phyloP scores from a whole-genome alignment of 768 basidiomycete species.

The Melanogaster broomeanus region DNA sequence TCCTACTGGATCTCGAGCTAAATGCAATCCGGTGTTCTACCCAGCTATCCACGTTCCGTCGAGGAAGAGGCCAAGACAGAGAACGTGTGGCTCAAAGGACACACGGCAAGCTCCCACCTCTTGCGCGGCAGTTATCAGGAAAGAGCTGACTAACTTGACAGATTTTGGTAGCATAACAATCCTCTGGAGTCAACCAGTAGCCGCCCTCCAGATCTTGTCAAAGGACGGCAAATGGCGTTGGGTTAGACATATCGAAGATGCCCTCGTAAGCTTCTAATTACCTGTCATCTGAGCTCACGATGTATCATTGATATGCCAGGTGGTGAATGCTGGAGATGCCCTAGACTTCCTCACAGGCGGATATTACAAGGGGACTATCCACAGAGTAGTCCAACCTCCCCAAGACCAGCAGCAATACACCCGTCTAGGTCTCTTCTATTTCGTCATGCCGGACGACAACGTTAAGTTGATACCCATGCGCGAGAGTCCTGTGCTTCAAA shows the following conservation, averaged over 20 bases:
- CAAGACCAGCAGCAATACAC: constrained; percentile 49
- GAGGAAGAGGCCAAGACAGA: constrained; percentile 53
- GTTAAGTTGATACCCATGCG: constrained; percentile 45
- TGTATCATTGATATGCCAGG: constrained; percentile 34
- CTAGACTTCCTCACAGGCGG: constrained; percentile 64
- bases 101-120: constrained; percentile 35
- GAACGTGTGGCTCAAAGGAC: constrained; percentile 62
- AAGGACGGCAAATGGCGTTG: constrained; percentile 56
- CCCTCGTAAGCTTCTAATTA: constrained; percentile 41
- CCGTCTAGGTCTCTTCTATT: constrained; percentile 62
- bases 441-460: constrained; percentile 51
- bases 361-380: constrained; percentile 59
- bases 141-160: constrained; percentile 7
- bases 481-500: constrained; percentile 51
- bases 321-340: constrained; percentile 61
- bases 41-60: constrained; percentile 51
- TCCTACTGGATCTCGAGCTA: background rate
- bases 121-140: no score
- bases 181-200: constrained; percentile 62
- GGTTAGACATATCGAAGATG: constrained; percentile 60
- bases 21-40: background rate
- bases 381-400: constrained; percentile 63
- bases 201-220: constrained; percentile 56
- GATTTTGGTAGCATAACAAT: constrained; percentile 60
- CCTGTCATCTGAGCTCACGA: background rate